A percentile compares a stretch with the other conserved stretches of the same genome.
phyloP scores from a whole-genome alignment of 352 stramenopile species.

The Labyrinthula sp. region DNA sequence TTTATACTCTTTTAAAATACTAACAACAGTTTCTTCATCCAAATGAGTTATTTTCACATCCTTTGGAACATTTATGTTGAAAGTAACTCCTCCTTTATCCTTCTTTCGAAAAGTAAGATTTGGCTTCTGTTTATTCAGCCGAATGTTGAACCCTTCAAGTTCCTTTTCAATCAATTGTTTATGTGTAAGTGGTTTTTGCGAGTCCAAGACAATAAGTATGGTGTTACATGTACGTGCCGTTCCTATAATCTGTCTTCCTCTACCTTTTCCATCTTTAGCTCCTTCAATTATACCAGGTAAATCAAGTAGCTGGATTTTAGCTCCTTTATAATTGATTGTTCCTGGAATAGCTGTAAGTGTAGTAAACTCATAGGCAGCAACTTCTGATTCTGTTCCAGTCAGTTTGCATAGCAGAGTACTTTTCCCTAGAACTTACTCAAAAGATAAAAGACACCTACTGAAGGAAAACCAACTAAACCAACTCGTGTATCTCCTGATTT shows the following conservation, averaged over 20 bases:
- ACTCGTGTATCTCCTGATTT: constrained; percentile 86
- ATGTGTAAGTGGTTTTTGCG: constrained; percentile 84
- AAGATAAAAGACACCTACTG: no score
- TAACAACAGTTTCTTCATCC: constrained; percentile 68
- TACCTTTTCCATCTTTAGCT: constrained; percentile 85
- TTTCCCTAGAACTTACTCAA: no score
- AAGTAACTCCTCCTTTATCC: constrained; percentile 85
- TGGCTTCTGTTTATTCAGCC: constrained; percentile 87
- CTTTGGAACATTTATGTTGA: constrained; percentile 37
- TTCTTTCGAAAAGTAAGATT: constrained; percentile 89
- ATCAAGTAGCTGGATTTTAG: constrained; percentile 59
- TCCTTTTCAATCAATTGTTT: constrained; percentile 96
- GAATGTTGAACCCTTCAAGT: constrained; percentile 90
- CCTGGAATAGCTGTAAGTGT: constrained; percentile 93
- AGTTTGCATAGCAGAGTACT: constrained; percentile 85
- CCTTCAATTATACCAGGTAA: constrained; percentile 91
- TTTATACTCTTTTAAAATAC: constrained; percentile 93
- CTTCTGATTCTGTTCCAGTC: constrained; percentile 80
- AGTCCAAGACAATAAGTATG: constrained; percentile 91
- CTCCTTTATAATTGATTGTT: constrained; percentile 81
- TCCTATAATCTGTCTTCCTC: constrained; percentile 83
- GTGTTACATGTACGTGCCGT: constrained; percentile 90
- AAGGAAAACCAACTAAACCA: constrained; percentile 91
- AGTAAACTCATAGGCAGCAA: constrained; percentile 94
- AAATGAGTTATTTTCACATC: constrained; percentile 58